Conservation (phyloP, 176 grass and related monocot species). For the Oryza meridionalis region DNA sequence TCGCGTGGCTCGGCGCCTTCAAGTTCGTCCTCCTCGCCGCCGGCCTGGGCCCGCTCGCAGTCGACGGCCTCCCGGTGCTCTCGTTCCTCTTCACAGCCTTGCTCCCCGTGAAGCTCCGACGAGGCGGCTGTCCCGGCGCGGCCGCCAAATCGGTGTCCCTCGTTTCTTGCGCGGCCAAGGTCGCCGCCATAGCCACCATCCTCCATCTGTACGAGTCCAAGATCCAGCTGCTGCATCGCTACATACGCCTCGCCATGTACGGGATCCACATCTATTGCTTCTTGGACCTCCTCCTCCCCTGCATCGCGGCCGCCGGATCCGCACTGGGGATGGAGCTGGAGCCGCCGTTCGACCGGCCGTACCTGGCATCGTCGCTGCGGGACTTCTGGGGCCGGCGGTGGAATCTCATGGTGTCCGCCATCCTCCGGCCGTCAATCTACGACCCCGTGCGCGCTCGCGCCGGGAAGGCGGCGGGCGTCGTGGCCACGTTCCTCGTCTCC, state of each 20-base stretch:
- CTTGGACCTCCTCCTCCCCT: conserved; percentile 40
- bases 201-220: background rate
- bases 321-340: conserved; percentile 51
- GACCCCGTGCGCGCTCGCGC: conserved; percentile 21
- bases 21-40: conserved; percentile 53
- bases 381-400: conserved; percentile 68
- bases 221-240: conserved; percentile 11
- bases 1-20: conserved; percentile 58
- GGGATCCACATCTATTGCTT: conserved; percentile 43
- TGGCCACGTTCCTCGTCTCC: conserved; percentile 54
- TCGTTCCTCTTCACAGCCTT: conserved; percentile 30
- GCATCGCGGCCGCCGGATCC: background rate
- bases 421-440: conserved; percentile 46
- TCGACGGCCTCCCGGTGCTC: conserved; percentile 15
- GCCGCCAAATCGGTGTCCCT: conserved; percentile 1
- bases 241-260: conserved; percentile 33
- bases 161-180: conserved; percentile 8
- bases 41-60: conserved; percentile 40
- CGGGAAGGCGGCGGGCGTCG: conserved; percentile 9
- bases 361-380: conserved; percentile 46
- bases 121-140: background rate
- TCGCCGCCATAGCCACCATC: background rate
- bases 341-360: conserved; percentile 54
- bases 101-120: conserved; percentile 39
- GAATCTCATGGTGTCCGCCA: conserved; percentile 57